These are phyloP conservation scores for Begonia masoniana DNA, from an alignment of 306 rosid genomes.

Conservation along the genomic window DNA sequence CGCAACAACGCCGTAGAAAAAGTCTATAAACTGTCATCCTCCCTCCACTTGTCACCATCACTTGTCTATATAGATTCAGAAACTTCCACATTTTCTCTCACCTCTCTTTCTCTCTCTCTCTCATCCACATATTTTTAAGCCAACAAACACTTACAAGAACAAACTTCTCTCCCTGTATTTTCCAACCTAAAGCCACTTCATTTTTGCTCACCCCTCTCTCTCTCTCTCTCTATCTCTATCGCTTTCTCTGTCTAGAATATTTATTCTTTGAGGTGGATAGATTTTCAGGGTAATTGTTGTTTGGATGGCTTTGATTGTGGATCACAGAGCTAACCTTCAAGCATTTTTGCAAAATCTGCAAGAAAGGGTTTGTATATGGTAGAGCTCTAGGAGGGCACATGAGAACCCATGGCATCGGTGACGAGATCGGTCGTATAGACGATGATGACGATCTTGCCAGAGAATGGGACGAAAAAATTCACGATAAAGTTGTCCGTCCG, in stretches of 20 bases:
- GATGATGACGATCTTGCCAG: constrained; percentile 47
- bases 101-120: constrained; percentile 33
- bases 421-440: constrained; percentile 35
- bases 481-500: constrained; percentile 21
- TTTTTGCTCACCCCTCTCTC: not conserved
- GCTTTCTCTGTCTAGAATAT: not conserved
- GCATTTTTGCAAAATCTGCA: constrained; percentile 85
- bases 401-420: constrained; percentile 93
- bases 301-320: constrained; percentile 63
- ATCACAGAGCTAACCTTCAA: constrained; percentile 55
- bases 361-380: constrained; percentile 83
- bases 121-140: constrained; percentile 32
- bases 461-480: constrained; percentile 64
- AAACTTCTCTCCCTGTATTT: constrained; percentile 14
- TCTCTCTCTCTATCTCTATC: not conserved
- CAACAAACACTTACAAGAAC: constrained; percentile 39
- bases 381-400: constrained; percentile 96
- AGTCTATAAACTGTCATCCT: constrained; percentile 33
- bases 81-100: constrained; percentile 12
- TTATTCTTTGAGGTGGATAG: not conserved
- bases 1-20: constrained; percentile 37
- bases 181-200: constrained; percentile 12
- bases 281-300: not conserved
- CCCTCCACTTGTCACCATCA: constrained; percentile 67
- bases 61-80: constrained; percentile 16